Evolutionary conservation across 148 eudicot species (phyloP).

Genomic region (Vaccinium darrowii): DNA sequence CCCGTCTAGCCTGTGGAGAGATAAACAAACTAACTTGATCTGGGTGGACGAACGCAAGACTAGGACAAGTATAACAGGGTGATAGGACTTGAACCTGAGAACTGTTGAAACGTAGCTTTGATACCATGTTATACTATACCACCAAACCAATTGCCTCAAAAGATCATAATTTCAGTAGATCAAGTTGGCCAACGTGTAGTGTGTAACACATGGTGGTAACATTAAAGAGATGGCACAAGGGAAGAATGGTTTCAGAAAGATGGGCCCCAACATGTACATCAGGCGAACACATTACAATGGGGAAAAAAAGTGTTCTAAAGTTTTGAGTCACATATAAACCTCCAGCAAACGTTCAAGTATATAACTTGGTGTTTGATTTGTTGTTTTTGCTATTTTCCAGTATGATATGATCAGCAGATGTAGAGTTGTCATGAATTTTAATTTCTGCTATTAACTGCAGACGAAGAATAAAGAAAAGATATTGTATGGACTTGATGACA

Average conservation of each 20-base stretch:
- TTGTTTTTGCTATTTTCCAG: background rate
- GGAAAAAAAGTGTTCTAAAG: background rate
- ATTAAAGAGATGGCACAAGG: background rate
- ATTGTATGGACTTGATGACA: constrained; percentile 52
- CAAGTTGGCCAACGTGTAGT: background rate
- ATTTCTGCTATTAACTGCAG: constrained; percentile 24
- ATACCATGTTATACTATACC: background rate
- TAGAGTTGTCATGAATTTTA: background rate
- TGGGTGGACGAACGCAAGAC: background rate
- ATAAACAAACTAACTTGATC: background rate
- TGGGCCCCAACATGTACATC: background rate
- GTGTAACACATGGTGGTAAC: background rate
- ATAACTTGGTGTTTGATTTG: background rate
- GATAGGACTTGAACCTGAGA: background rate
- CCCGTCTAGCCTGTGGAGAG: background rate
- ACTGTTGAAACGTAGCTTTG: background rate
- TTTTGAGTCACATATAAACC: background rate
- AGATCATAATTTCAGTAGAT: background rate
- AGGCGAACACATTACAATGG: background rate
- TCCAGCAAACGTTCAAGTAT: background rate
- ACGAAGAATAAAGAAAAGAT: constrained; percentile 35
- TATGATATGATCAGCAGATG: background rate
- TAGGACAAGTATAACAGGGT: background rate
- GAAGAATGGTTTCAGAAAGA: background rate
- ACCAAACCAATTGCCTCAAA: background rate